phyloP scores from a whole-genome alignment of 305 asterid species.

The Fraxinus sp. region DNA sequence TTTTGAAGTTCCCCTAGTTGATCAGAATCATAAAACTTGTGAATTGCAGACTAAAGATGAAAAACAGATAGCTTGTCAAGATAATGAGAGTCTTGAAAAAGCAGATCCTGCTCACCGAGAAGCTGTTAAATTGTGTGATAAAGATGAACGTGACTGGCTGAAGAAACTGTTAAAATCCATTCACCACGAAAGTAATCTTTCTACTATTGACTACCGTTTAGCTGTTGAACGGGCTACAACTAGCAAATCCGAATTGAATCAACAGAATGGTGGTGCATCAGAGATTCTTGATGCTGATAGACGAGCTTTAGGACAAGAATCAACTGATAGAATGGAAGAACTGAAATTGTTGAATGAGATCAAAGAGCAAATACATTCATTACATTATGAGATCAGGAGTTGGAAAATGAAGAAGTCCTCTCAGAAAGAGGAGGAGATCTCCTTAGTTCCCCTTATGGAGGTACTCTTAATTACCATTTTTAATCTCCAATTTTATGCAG shows the following conservation, averaged over 20 bases:
- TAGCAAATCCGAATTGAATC: slow-evolving; percentile 28
- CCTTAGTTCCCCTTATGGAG: slow-evolving; percentile 49
- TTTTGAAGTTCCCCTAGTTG: slow-evolving; percentile 79
- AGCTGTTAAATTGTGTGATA: slow-evolving; percentile 35
- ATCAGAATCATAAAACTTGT: slow-evolving; percentile 22
- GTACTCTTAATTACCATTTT: slow-evolving; percentile 25
- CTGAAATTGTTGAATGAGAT: slow-evolving; percentile 62
- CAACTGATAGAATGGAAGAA: slow-evolving; percentile 47
- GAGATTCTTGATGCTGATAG: slow-evolving; percentile 43
- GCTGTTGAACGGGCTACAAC: slow-evolving; percentile 32
- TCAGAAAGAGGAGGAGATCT: slow-evolving; percentile 28
- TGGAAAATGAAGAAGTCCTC: slow-evolving; percentile 37
- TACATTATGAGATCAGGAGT: slow-evolving; percentile 51
- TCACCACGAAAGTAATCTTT: slow-evolving; percentile 28
- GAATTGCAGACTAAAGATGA: slow-evolving; percentile 34
- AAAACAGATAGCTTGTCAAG: slow-evolving; percentile 22
- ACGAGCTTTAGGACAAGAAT: slow-evolving; percentile 20
- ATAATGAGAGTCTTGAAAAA: slow-evolving; percentile 31
- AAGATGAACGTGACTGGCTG: slow-evolving; percentile 54
- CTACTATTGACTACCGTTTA: slow-evolving; percentile 29
- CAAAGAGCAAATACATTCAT: slow-evolving; percentile 43
- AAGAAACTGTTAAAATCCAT: slow-evolving; percentile 47
- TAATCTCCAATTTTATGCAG: background rate
- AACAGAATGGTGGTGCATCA: slow-evolving; percentile 30
- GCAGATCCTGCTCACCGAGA: slow-evolving; percentile 37